Conservation (phyloP, 1,284 basidiomycete genomes). For the Trichosporon sp. region DNA sequence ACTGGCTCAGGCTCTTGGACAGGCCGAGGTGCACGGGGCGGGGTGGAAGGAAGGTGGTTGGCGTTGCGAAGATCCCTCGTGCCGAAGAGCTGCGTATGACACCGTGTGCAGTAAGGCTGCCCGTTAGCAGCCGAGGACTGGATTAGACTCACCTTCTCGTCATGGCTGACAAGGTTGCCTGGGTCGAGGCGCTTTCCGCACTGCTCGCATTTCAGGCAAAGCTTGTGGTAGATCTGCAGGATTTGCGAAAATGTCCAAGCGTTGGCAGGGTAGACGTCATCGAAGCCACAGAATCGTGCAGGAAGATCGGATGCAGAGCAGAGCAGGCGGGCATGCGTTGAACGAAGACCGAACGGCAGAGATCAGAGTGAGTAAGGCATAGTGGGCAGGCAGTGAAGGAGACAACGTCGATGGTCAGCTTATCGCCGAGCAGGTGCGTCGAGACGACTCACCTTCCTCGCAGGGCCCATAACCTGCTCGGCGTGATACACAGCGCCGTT, state of each 20-base stretch:
- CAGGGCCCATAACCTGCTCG: slow-evolving; percentile 48
- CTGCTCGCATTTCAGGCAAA: slow-evolving; percentile 46
- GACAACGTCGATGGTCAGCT: neutral
- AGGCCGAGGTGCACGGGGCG: neutral
- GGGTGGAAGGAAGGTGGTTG: slow-evolving; percentile 18
- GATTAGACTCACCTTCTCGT: slow-evolving; percentile 30
- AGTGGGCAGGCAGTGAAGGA: neutral
- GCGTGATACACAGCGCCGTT: slow-evolving; percentile 45
- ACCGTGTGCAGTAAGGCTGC: slow-evolving; percentile 44
- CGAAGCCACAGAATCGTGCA: neutral
- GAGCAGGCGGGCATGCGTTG: no score
- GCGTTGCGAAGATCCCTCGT: slow-evolving; percentile 44
- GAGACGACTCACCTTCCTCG: slow-evolving; percentile 34
- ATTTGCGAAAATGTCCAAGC: neutral
- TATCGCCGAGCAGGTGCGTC: neutral
- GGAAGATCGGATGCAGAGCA: no score
- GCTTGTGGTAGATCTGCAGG: slow-evolving; percentile 48
- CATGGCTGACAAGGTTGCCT: slow-evolving; percentile 46
- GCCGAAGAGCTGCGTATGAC: slow-evolving; percentile 44
- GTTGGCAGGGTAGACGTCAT: neutral
- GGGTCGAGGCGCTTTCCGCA: slow-evolving; percentile 48
- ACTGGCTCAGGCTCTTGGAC: slow-evolving; percentile 1
- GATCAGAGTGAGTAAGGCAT: neutral
- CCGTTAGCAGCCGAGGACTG: neutral
- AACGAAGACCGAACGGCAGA: no score